These are phyloP conservation scores for Apiospora rasikravindrae DNA, from an alignment of 2,329 filamentous ascomycete species.

Conservation along the genomic window DNA sequence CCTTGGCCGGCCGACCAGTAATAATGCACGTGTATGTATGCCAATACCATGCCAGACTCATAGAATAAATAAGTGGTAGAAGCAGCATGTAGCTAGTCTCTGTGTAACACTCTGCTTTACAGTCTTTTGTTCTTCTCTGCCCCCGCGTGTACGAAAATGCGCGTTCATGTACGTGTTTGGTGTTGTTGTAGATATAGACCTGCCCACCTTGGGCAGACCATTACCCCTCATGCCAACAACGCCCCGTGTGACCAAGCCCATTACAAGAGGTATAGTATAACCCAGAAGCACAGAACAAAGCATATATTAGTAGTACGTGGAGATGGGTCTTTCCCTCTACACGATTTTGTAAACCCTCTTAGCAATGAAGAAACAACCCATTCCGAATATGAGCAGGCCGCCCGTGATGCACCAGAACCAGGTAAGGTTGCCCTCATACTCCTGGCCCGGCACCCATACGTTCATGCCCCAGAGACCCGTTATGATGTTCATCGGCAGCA, in stretches of 20 bases:
- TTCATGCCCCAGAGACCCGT: conserved; percentile 99
- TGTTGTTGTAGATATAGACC: too few species aligned
- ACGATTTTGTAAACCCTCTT: conserved; percentile 14
- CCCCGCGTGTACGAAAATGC: too few species aligned
- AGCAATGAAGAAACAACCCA: conserved; percentile 68
- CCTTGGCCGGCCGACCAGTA: too few species aligned
- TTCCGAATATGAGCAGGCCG: conserved; percentile 77
- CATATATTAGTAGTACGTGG: not conserved
- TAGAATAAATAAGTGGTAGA: too few species aligned
- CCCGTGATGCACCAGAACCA: conserved; percentile 81
- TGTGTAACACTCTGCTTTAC: too few species aligned
- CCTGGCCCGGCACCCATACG: conserved; percentile 91
- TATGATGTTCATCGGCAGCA: conserved; percentile 98
- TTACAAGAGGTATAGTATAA: not conserved
- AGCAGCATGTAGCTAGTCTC: too few species aligned
- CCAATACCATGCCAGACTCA: too few species aligned
- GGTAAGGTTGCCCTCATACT: conserved; percentile 72
- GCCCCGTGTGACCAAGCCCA: not conserved
- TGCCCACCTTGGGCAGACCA: too few species aligned
- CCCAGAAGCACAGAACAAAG: not conserved
- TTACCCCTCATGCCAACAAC: not conserved
- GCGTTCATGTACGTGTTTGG: too few species aligned
- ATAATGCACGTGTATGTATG: too few species aligned
- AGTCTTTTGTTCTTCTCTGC: too few species aligned
- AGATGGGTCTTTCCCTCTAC: not conserved